These are phyloP conservation scores for Apiotrichum brassicae DNA, from an alignment of 1,284 basidiomycete species.

Conservation along the genomic window DNA sequence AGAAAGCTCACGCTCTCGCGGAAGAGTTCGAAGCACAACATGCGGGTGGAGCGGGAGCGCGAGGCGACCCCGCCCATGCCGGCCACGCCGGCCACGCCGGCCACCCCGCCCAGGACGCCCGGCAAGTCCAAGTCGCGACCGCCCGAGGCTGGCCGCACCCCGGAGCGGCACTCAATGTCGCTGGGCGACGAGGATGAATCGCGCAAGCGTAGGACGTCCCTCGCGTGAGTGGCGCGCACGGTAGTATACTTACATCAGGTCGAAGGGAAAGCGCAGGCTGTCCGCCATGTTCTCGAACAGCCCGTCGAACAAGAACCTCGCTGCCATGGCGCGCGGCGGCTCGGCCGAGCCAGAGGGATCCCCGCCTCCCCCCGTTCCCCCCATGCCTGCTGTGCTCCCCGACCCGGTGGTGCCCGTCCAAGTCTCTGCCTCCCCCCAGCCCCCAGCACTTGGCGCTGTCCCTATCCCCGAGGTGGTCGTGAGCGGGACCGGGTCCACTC, in stretches of 20 bases:
- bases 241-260: slow-evolving; percentile 7
- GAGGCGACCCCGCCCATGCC: slow-evolving; percentile 4
- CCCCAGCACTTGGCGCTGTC: no score
- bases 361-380: not conserved
- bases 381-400: not conserved
- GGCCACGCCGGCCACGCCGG: not conserved
- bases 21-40: slow-evolving; percentile 5
- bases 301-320: not conserved
- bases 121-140: not conserved
- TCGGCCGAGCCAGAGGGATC: slow-evolving; percentile 5
- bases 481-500: not conserved
- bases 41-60: slow-evolving; percentile 5
- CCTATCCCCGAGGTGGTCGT: not conserved
- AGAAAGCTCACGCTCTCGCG: slow-evolving; percentile 10
- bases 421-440: no score
- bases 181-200: not conserved
- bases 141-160: not conserved
- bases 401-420: no score
- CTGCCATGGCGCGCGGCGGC: not conserved
- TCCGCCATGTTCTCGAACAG: slow-evolving; percentile 33
- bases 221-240: not conserved
- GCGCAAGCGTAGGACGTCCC: not conserved
- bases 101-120: not conserved
- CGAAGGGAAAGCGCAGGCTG: slow-evolving; percentile 31
- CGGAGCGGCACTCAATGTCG: no score